Evolutionary conservation across 345 rosid species (phyloP).

Genomic region (Heritiera fomes): DNA sequence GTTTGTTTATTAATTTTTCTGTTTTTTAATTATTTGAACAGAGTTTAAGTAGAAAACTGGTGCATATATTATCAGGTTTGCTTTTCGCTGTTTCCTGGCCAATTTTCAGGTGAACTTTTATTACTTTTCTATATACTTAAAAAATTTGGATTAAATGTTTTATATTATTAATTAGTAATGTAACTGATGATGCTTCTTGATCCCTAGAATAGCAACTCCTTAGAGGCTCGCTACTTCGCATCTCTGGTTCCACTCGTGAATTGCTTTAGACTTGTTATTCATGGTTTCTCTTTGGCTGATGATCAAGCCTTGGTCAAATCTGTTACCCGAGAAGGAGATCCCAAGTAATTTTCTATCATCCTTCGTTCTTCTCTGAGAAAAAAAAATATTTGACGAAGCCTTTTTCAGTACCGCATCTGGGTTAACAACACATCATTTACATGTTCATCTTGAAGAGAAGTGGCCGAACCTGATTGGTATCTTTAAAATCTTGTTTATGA

Average conservation of each 20-base stretch:
- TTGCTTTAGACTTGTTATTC: slow-evolving; percentile 59
- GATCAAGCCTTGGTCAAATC: slow-evolving; percentile 69
- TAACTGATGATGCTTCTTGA: slow-evolving; percentile 28
- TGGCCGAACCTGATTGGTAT: too few species aligned
- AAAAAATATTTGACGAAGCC: too few species aligned
- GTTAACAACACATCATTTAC: too few species aligned
- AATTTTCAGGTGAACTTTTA: slow-evolving; percentile 63
- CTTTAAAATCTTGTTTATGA: too few species aligned
- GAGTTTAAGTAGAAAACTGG: slow-evolving; percentile 84
- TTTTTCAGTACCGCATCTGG: too few species aligned
- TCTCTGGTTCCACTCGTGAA: slow-evolving; percentile 71
- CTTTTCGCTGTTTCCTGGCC: slow-evolving; percentile 79
- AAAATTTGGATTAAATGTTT: too few species aligned
- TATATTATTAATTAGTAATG: neutral
- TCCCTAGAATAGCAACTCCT: slow-evolving; percentile 66
- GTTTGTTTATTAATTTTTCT: neutral
- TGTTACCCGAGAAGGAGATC: slow-evolving; percentile 80
- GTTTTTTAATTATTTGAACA: slow-evolving; percentile 31
- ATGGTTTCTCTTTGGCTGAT: slow-evolving; percentile 57
- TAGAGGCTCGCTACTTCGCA: slow-evolving; percentile 77
- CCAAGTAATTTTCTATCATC: slow-evolving; percentile 45
- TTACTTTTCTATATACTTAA: neutral
- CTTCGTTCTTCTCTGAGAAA: neutral
- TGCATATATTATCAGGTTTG: slow-evolving; percentile 78
- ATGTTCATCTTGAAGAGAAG: too few species aligned